Base-by-base conservation (phyloP, 148 eudicot genomes). In the Persicaria maculosa region DNA sequence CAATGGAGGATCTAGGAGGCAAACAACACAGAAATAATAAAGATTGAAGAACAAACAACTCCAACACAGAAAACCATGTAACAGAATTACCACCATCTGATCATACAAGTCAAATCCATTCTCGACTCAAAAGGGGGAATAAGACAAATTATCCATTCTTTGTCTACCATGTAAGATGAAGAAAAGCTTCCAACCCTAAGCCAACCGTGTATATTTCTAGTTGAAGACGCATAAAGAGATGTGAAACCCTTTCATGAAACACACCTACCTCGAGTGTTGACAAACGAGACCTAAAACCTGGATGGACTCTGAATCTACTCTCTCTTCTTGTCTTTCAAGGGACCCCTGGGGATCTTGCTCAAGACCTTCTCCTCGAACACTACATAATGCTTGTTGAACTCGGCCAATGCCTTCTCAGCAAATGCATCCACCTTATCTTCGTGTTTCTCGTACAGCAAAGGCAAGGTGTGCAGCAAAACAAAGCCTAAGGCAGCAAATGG, bases 321-420 rank as follows among this genome's bases (percentile, higher is more conserved):
- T 0, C 15, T 48, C 81, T 92, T 91, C 87, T 90, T 92, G 80
- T 74, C 89, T 75, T 85, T 93, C 80, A 84, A 82, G 6, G 88
- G 84, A 36, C 91, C 90, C 77, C 75, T 80, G 9, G 93, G 98
- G 62, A 92, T 88, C 88, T 90, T 90, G 68, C 96, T 87, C 76
- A 95, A 81, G 71, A 88, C 88, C 87, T 88, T 92, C 22, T 77
- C 90, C 77, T 91, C 83, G 36, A 90, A 87, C 8, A 88, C 93
- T 20, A 89, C 92, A 78, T 90, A 95, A 47, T 92, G 93, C 85
- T 86, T 92, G 84, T 88, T 86, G 73, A 92, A 74, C 87, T 95
- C 92, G 2, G 77, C 80, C 73, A 82, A 69, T 20, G 96, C 96
- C 79, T 87, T 90, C 89, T 95, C 98, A 15, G 88, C 93, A 71